Conservation (phyloP, 768 basidiomycete genomes). For the Xerocomus brunneocitrinus region DNA sequence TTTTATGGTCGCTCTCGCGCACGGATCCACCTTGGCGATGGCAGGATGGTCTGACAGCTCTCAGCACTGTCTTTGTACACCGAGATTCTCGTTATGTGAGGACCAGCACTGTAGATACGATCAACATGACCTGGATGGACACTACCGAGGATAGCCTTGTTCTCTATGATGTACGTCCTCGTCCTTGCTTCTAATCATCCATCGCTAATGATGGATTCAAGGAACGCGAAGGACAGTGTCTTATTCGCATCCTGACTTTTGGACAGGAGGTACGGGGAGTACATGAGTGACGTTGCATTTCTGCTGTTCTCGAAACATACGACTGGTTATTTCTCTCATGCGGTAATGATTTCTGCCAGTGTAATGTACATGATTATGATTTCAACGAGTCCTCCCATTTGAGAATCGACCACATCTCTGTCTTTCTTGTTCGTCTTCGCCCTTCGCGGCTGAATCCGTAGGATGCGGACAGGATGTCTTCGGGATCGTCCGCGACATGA, state of each 20-base stretch:
- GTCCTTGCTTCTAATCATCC: not conserved
- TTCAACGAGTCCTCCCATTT: constrained; percentile 35
- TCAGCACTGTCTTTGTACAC: constrained; percentile 29
- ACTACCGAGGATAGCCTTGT: constrained; percentile 61
- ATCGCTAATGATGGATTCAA: constrained; percentile 7
- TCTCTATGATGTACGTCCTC: constrained; percentile 45
- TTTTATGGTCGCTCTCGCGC: constrained; percentile 24
- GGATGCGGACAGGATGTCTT: constrained; percentile 66
- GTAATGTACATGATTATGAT: constrained; percentile 10
- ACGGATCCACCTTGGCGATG: constrained; percentile 30
- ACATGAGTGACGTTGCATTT: constrained; percentile 7
- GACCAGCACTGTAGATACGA: constrained; percentile 41
- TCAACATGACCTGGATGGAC: constrained; percentile 46
- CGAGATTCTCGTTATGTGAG: constrained; percentile 25
- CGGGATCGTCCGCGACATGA: constrained; percentile 35
- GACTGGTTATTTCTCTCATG: not conserved
- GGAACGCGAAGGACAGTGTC: constrained; percentile 32
- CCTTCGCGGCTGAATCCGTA: constrained; percentile 51
- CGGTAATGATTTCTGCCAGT: not conserved
- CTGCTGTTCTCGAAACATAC: constrained; percentile 1
- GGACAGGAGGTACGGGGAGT: constrained; percentile 19
- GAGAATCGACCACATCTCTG: constrained; percentile 59
- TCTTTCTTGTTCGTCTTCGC: constrained; percentile 63
- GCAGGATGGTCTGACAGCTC: constrained; percentile 20
- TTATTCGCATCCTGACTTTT: constrained; percentile 31